Evolutionary conservation across 2,329 filamentous ascomycete species (phyloP).

Genomic region (Colletotrichum horii): DNA sequence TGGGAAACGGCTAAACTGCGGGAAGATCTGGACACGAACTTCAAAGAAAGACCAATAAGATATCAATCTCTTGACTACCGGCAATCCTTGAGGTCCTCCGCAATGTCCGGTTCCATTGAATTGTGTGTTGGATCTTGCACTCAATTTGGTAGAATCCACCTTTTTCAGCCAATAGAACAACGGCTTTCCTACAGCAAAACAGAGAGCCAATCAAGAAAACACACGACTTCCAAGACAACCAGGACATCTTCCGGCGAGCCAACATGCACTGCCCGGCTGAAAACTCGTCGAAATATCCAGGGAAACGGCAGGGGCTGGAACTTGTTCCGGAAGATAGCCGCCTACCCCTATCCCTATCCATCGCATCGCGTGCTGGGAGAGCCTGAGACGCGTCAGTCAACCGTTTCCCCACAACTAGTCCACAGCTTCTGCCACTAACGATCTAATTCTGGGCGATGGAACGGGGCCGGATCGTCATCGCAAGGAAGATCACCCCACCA

Average conservation of each 20-base stretch:
- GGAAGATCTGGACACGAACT: neutral
- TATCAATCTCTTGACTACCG: neutral
- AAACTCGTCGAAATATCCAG: neutral
- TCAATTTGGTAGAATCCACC: neutral
- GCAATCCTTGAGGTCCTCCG: neutral
- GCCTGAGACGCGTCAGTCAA: conserved; percentile 9
- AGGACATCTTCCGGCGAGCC: neutral
- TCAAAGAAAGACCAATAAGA: neutral
- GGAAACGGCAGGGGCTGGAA: neutral
- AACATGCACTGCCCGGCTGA: neutral
- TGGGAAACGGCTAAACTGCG: neutral
- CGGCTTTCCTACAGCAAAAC: neutral
- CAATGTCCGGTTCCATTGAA: neutral
- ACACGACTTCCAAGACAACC: neutral
- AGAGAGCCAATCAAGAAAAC: neutral
- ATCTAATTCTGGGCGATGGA: neutral
- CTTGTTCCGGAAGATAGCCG: neutral
- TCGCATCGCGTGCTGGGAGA: neutral
- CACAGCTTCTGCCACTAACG: neutral
- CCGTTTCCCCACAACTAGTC: neutral
- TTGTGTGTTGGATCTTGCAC: neutral
- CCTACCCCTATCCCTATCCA: neutral
- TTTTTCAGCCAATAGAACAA: neutral
- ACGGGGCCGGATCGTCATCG: conserved; percentile 13
- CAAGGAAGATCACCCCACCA: conserved; percentile 9